phyloP scores from a whole-genome alignment of 371 early-diverging fungal species.

The Mortierella sp. region DNA sequence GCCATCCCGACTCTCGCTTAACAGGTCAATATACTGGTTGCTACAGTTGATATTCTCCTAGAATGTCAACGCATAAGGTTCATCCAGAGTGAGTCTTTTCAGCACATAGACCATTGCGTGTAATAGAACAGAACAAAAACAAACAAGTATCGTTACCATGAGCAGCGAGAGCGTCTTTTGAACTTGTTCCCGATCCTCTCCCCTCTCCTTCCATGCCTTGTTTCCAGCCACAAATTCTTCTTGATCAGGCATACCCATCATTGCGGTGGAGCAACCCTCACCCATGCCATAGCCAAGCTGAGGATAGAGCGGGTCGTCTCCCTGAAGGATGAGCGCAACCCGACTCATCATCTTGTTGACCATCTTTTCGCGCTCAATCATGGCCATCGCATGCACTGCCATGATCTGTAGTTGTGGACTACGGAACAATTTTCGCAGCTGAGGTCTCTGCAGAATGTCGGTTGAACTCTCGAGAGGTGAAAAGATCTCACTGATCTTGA shows the following conservation, averaged over 20 bases:
- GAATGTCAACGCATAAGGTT: not conserved
- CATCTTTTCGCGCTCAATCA: conserved; percentile 53
- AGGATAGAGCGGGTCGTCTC: conserved; percentile 51
- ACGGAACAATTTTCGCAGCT: conserved; percentile 36
- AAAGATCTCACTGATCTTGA: conserved; percentile 41
- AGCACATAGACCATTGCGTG: too few relatives aligned
- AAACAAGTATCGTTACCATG: conserved; percentile 34
- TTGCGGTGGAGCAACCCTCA: conserved; percentile 45
- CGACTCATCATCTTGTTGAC: conserved; percentile 55
- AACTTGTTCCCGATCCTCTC: conserved; percentile 45
- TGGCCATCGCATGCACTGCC: conserved; percentile 56
- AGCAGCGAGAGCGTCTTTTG: conserved; percentile 44
- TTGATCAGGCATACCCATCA: conserved; percentile 47
- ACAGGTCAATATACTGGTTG: conserved; percentile 49
- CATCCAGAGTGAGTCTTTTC: not conserved
- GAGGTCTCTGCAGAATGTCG: conserved; percentile 44
- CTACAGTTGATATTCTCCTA: conserved; percentile 54
- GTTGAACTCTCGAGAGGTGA: conserved; percentile 47
- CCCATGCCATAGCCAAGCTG: conserved; percentile 49
- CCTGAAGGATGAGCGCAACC: conserved; percentile 49
- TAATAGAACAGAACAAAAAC: not conserved
- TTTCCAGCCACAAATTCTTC: conserved; percentile 28
- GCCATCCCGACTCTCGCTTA: conserved; percentile 47
- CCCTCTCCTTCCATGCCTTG: conserved; percentile 44
- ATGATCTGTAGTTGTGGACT: conserved; percentile 53